phyloP scores from a whole-genome alignment of 441 rosid genomes.

The Bocquillonia castaneifolia region DNA sequence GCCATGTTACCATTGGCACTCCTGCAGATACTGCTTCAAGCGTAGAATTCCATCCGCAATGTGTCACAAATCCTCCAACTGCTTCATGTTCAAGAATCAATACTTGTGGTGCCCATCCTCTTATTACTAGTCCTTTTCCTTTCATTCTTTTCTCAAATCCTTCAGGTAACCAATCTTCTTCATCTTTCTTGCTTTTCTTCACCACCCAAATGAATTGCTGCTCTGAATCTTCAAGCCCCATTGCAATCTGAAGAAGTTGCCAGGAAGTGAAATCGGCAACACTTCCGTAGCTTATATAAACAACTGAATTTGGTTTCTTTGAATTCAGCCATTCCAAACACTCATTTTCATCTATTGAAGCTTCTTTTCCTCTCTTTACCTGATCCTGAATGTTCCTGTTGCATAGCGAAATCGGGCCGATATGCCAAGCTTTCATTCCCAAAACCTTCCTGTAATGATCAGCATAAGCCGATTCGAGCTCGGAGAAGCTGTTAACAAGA shows the following conservation, averaged over 20 bases:
- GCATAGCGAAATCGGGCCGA: slow-evolving; percentile 55
- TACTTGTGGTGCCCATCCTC: slow-evolving; percentile 70
- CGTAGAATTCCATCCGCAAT: slow-evolving; percentile 67
- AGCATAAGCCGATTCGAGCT: slow-evolving; percentile 48
- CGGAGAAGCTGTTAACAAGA: slow-evolving; percentile 58
- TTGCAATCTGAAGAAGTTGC: slow-evolving; percentile 51
- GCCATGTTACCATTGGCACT: slow-evolving; percentile 59
- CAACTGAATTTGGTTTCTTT: slow-evolving; percentile 43
- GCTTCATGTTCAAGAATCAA: slow-evolving; percentile 62
- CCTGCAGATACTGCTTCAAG: slow-evolving; percentile 54
- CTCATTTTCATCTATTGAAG: slow-evolving; percentile 35
- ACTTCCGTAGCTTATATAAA: slow-evolving; percentile 56
- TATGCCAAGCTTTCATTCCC: slow-evolving; percentile 51
- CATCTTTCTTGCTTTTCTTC: slow-evolving; percentile 19
- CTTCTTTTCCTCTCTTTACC: slow-evolving; percentile 36
- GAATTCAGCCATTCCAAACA: slow-evolving; percentile 60
- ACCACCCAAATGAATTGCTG: slow-evolving; percentile 58
- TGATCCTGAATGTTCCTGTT: slow-evolving; percentile 38
- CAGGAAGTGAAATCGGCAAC: slow-evolving; percentile 20
- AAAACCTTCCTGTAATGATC: slow-evolving; percentile 40
- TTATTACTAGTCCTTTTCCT: slow-evolving; percentile 46
- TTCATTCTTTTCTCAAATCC: slow-evolving; percentile 47
- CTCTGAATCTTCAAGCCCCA: slow-evolving; percentile 48
- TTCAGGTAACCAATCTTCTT: slow-evolving; percentile 42
- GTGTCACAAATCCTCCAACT: slow-evolving; percentile 52